phyloP scores from a whole-genome alignment of 768 basidiomycete genomes.

The Lactarius sanguifluus region DNA sequence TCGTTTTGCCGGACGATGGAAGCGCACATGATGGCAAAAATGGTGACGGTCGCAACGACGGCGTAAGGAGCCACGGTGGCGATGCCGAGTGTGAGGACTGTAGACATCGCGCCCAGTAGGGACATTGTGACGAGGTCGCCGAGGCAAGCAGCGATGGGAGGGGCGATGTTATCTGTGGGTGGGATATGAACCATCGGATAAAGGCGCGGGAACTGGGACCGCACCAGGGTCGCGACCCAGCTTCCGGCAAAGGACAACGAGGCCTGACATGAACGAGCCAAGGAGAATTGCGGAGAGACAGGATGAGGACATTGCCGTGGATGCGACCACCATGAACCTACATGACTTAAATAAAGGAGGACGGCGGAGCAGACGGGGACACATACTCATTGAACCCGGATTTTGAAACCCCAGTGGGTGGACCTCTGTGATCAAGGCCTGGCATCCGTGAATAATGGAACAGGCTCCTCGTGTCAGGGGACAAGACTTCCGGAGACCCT shows the following conservation, averaged over 20 bases:
- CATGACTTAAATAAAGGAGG: constrained; percentile 8
- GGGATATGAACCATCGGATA: constrained; percentile 7
- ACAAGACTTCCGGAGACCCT: constrained; percentile 4
- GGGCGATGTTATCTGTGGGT: constrained; percentile 84
- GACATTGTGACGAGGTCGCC: constrained; percentile 91
- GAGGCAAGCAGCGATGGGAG: constrained; percentile 88
- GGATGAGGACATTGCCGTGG: constrained; percentile 78
- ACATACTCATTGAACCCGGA: constrained; percentile 29
- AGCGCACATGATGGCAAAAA: constrained; percentile 49
- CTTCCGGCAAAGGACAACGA: constrained; percentile 76
- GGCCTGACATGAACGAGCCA: constrained; percentile 88
- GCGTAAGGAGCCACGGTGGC: constrained; percentile 63
- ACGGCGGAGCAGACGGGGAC: not conserved
- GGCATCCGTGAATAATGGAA: constrained; percentile 5
- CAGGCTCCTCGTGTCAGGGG: not conserved
- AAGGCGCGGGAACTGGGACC: constrained; percentile 21
- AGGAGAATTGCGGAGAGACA: constrained; percentile 74
- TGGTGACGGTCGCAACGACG: constrained; percentile 49
- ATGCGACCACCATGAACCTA: constrained; percentile 76
- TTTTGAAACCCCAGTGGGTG: constrained; percentile 3
- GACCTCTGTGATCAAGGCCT: not conserved
- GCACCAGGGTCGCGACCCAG: constrained; percentile 82
- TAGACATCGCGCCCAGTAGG: constrained; percentile 74
- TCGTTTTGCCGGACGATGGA: constrained; percentile 63
- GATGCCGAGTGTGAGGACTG: constrained; percentile 64